These are phyloP conservation scores for Boletus tomentosulus DNA, from an alignment of 768 basidiomycete species.

Conservation along the genomic window DNA sequence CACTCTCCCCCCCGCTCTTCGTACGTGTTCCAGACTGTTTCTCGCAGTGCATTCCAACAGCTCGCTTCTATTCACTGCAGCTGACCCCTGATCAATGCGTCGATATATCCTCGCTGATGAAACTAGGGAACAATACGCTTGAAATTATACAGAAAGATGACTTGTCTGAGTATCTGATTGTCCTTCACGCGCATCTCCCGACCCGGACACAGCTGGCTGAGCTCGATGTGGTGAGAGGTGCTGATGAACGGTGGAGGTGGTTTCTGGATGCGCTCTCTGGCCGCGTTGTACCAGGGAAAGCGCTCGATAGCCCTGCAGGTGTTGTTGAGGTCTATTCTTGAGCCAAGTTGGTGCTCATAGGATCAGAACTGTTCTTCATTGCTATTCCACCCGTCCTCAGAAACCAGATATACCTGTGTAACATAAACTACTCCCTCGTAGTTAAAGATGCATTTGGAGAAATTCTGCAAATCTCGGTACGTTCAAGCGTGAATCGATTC, in stretches of 20 bases:
- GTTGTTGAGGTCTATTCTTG: background rate
- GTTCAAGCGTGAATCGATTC: no score
- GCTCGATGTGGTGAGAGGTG: conserved; percentile 8
- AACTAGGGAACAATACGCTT: conserved; percentile 39
- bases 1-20: conserved; percentile 31
- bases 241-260: conserved; percentile 20
- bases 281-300: background rate
- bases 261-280: conserved; percentile 14
- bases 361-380: background rate
- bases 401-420: background rate
- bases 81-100: conserved; percentile 45
- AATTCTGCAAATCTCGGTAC: no score
- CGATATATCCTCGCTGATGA: conserved; percentile 47
- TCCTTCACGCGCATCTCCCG: conserved; percentile 49
- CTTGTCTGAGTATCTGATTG: conserved; percentile 42
- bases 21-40: conserved; percentile 27
- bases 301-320: background rate
- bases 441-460: background rate
- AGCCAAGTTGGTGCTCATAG: background rate
- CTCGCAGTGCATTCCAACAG: background rate
- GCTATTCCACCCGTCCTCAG: no score
- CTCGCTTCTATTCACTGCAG: conserved; percentile 23
- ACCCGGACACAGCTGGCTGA: conserved; percentile 41
- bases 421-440: background rate
- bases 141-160: conserved; percentile 41